These are phyloP conservation scores for Xerophyta viscosa DNA, from an alignment of 106 monocot species.

Conservation along the genomic window DNA sequence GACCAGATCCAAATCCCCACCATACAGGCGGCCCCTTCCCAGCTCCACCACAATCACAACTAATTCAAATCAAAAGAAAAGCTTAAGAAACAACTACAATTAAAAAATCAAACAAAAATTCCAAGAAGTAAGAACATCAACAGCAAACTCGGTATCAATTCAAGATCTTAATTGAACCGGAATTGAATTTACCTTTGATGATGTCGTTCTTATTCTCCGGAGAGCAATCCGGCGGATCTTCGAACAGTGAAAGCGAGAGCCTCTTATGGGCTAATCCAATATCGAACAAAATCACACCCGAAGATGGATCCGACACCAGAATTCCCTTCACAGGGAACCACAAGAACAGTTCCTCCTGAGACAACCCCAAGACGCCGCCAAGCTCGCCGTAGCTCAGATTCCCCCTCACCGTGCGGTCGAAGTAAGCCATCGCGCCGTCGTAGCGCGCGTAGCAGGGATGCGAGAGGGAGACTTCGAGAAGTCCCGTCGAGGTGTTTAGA, in stretches of 20 bases:
- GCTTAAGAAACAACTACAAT: too few relatives aligned
- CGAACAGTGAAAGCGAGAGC: conserved; percentile 63
- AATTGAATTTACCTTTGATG: too few relatives aligned
- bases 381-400: conserved; percentile 80
- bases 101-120: too few relatives aligned
- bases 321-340: conserved; percentile 88
- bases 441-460: conserved; percentile 60
- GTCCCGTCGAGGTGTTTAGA: conserved; percentile 36
- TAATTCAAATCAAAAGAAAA: too few relatives aligned
- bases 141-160: too few relatives aligned
- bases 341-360: conserved; percentile 89
- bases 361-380: conserved; percentile 47
- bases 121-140: too few relatives aligned
- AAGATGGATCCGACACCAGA: conserved; percentile 26
- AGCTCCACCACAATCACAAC: too few relatives aligned
- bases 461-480: conserved; percentile 46
- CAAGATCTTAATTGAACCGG: too few relatives aligned
- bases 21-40: too few relatives aligned
- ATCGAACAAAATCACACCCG: conserved; percentile 73
- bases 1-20: too few relatives aligned
- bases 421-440: conserved; percentile 48
- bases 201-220: too few relatives aligned
- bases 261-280: conserved; percentile 69
- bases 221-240: conserved; percentile 65
- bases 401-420: conserved; percentile 51